A percentile compares a stretch with the other conserved stretches of the same genome.
These are phyloP conservation scores for Incumbomyces lentus DNA, from an alignment of 2,329 filamentous ascomycete species.

Conservation along the genomic window DNA sequence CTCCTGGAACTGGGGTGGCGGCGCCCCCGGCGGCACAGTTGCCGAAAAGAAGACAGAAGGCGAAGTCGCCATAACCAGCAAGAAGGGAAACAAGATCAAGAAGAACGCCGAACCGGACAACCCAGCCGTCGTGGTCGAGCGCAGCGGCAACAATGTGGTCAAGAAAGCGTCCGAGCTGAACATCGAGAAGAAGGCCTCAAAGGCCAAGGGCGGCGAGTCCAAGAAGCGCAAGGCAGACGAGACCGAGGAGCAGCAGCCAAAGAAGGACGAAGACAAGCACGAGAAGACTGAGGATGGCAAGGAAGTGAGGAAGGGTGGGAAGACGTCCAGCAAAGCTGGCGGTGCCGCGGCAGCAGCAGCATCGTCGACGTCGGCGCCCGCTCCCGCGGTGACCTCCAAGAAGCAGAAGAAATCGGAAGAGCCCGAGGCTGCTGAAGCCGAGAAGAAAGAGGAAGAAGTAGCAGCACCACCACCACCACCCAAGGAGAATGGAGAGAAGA, in stretches of 20 bases:
- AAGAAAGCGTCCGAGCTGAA: conserved; percentile 52
- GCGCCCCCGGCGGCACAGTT: conserved; percentile 47
- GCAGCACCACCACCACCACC: conserved; percentile 6
- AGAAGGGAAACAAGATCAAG: conserved; percentile 54
- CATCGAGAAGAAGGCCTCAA: conserved; percentile 37
- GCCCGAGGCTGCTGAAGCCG: conserved; percentile 12
- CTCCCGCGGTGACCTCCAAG: conserved; percentile 19
- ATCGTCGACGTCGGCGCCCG: conserved; percentile 13
- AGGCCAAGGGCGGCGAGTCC: conserved; percentile 16
- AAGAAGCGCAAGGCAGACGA: conserved; percentile 22
- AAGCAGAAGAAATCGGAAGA: conserved; percentile 33
- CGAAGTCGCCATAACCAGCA: conserved; percentile 50
- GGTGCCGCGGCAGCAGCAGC: conserved; percentile 6
- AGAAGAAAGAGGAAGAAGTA: conserved; percentile 3
- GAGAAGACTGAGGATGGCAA: conserved; percentile 13
- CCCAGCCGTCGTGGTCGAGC: conserved; percentile 50
- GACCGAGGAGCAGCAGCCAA: conserved; percentile 26
- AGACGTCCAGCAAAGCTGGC: conserved; percentile 1
- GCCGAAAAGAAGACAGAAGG: conserved; percentile 48
- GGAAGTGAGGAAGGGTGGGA: conserved; percentile 11
- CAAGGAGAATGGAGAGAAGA: conserved; percentile 15
- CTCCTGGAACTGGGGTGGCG: conserved; percentile 52
- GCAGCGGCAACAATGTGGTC: conserved; percentile 54
- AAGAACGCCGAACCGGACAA: conserved; percentile 52
- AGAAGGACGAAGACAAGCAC: conserved; percentile 21